Conservation (phyloP, 1,284 basidiomycete genomes). For the Heterobasidion irregulare region DNA sequence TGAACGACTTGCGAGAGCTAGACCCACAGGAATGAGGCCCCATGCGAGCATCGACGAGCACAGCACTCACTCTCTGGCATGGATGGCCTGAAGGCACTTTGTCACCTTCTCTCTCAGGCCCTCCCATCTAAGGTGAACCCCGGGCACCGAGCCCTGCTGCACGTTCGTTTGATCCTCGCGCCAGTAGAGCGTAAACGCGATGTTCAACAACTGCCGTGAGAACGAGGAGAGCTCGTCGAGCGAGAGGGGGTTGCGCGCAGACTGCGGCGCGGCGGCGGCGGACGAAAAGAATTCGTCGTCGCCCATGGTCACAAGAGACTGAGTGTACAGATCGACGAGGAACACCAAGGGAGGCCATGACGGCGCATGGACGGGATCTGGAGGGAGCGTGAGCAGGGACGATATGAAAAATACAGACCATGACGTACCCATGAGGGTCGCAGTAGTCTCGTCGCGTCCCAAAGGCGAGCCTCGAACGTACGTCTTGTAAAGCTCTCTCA, state of each 20-base stretch:
- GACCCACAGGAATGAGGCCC: constrained; percentile 1
- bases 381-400: constrained; percentile 2
- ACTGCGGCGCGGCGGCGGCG: constrained; percentile 13
- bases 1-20: constrained; percentile 79
- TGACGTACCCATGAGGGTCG: constrained; percentile 31
- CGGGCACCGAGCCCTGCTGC: constrained; percentile 32
- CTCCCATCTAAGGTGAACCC: constrained; percentile 46
- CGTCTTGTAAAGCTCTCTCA: constrained; percentile 68
- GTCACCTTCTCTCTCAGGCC: constrained; percentile 67
- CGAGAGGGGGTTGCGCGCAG: constrained; percentile 63
- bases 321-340: constrained; percentile 78
- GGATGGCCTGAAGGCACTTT: constrained; percentile 69
- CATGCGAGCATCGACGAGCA: background rate
- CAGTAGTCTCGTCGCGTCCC: constrained; percentile 37
- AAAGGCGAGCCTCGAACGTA: constrained; percentile 54
- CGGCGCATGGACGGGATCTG: constrained; percentile 36
- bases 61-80: constrained; percentile 73
- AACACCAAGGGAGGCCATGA: constrained; percentile 71
- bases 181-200: constrained; percentile 80
- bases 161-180: constrained; percentile 43
- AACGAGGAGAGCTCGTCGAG: constrained; percentile 77
- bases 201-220: constrained; percentile 65
- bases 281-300: constrained; percentile 93
- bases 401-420: constrained; percentile 1
- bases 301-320: constrained; percentile 84